Base-by-base conservation (phyloP, 768 basidiomycete genomes). In the Candolleomyces eurysporus region DNA sequence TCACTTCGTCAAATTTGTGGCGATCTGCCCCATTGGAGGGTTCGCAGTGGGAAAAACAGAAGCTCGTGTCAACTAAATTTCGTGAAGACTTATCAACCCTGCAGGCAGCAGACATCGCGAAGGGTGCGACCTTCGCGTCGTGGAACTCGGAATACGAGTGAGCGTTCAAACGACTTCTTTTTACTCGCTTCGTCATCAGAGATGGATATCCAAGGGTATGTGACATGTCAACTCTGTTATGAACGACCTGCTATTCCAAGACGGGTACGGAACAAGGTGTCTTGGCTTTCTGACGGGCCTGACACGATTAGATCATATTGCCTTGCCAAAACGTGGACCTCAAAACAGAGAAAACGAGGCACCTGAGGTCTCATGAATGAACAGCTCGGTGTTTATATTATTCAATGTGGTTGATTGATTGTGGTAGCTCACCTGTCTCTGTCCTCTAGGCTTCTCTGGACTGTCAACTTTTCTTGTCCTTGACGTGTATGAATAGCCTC, bases 311-410 rank as follows among this genome's bases (percentile, higher is more conserved):
- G 45, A 21, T 46, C 45, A 46, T 17, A 46, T 46, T 11, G 16
- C 16, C 40, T 21, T 42, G 39, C n/a, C 36, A 36, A 56, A 56
- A 43, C 36, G 54, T 56, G 54, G 40, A 56, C 54, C 39, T 56
- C 52, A 21, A 56, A 39, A 21, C n/a, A 40, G 54, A 40, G 22
- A 16, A 40, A 56, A 56, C 21, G 54, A 56, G 54, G 54, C 54
- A 56, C 54, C 54, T 36, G 39, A 40, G 10, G 45, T 21, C 45
- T 21, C 45, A 46, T 19, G 45, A 46, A 46, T 46, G 19, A 46
- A 21, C 19, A 46, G 7, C 45, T 46, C 45, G 45, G 45, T 46
- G 45, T 17, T 17, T 46, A 46, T 46, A 11, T 17, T 9, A 46
- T 46, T 46, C 45, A 46, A 46, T 46, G 45, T 46, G 45, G 16